Base-by-base conservation (phyloP, 2,329 filamentous ascomycete species). In the Fusarium globosum region DNA sequence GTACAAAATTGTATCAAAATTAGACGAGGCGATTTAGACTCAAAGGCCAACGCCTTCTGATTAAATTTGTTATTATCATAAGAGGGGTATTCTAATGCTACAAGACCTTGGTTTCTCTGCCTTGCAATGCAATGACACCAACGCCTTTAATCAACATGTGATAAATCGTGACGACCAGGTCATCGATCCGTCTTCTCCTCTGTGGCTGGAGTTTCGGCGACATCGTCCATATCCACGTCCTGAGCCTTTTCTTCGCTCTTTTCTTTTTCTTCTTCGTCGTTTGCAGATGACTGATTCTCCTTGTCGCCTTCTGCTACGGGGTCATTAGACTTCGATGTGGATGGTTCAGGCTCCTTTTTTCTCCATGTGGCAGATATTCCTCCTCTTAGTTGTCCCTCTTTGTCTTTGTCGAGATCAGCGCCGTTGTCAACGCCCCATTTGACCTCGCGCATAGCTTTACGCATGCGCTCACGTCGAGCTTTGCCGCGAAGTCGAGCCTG, bases 401-500 rank as follows among this genome's bases (percentile, higher is more conserved):
- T 80, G 38, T 75, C 77, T 38, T 73, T 73, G 42, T 76, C 72
- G n/a, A 68, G 65, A 7, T 78, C 77, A 16, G 72, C 23, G 15
- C 79, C 79, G 28, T 76, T 83, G 10, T 77, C 78, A 20, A 81
- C 76, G 18, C 76, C 79, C 33, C 78, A 80, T 43, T 86, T 86
- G 18, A 88, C 83, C 72, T 89, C 88, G 53, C 82, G 80, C 83
- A 90, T 86, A 3, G 86, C 87, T 78, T 86, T 87, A 39, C 87
- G 83, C 78, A 90, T 91, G 46, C 89, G 84, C 74, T 90, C 88
- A 16, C 88, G 81, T 9, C 88, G 82, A 3, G 83, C 89, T 76
- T 88, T 88, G 57, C 89, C 89, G 7, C 88, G 83, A 4, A 90
- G 83, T 52, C 88, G 82, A 35, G 86, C 86, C 78, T 90, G 88